Base-by-base conservation (phyloP, 371 early-diverging fungal species). In the Actinomortierella ambigua region DNA sequence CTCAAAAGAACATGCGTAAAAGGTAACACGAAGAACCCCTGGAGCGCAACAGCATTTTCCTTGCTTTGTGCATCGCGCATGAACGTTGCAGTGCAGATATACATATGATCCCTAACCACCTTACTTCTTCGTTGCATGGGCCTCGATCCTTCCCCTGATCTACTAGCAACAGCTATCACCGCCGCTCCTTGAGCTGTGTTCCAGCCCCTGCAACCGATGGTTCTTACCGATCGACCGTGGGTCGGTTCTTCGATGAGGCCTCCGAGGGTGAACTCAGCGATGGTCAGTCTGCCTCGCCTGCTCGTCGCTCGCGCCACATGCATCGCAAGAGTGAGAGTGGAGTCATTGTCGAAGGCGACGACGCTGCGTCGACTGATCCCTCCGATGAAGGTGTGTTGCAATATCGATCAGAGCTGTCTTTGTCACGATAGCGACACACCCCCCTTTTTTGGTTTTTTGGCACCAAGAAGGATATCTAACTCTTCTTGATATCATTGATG, bases 251-350 rank as follows among this genome's bases (percentile, higher is more conserved):
- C 29, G 73, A 73, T 42, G 59, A 59, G 39, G 26, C 63, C 50
- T 29, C 61, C 13, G 66, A 71, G 47, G 71, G 65, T 2, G 69
- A 56, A 29, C 22, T 63, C 22, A 49, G 55, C 3, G 67, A 73
- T 14, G 73, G 66, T 7, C 24, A 24, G 11, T 73, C 73, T 3
- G 67, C 67, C 17, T 73, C 73, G 17, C 73, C 73, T 50, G 63
- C 63, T 24, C 51, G 60, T 27, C 59, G 50, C 43, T 53, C 73
- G 14, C 73, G 67, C 15, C 73, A 73, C n/a, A 57, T 46, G 20
- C 67, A 73, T 42, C 66, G 73, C 53, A 73, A 63, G 49, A 66
- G 67, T 48, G 73, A 73, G 40, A 67, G 73, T 17, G 52, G 59
- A 28, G 66, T 73, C 46, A 66, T 67, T 24, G 50, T 50, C 24